Evolutionary conservation across 345 rosid species (phyloP), one percentile per base, ranked within the genome.

Genomic region (Hibiscus trionum): DNA sequence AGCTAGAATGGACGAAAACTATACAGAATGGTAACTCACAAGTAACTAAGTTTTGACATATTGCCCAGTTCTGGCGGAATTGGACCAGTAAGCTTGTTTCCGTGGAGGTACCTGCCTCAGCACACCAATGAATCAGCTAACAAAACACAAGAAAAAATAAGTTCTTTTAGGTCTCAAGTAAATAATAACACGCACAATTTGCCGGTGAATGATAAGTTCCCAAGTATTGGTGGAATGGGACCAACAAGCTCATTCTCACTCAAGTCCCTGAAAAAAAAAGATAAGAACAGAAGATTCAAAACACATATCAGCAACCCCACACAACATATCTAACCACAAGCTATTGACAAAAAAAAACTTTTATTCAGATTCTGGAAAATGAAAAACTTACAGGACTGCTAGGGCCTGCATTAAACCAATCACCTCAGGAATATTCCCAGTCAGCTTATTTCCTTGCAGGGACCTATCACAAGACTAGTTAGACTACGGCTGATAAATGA

Each of bases 51-150:
- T 42, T 79, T 90, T 29, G 99, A 89, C 97, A 96, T 96, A 64
- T 96, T 91, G 56, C 99, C 99, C 56, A 96, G 93, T 81, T 96
- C 99, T 4, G 99, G 82, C n/a, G 99, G 99, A 69, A 96, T 86
- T 46, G 84, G 80, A 47, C 98, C 98, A 39, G 87, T 89, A 10
- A 96, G 91, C 75, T 83, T 91, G 78, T 96, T 96, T 16, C 98
- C 97, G 79, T 96, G 96, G 35, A 96, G 96, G 69, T 96, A 93
- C 76, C 99, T 95, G 73, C 0, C 3, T 10, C 71, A 56, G 61
- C 37, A 81, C 61, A 61, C 26, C 26, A 47, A 39, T 0, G 7
- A 33, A 14, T 52, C 4, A 14, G 47, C 3, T 12, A 0, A 27
- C 10, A 16, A 14, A 14, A 71, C 8, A 61, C 11, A 68, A 35